Evolutionary conservation across 805 yeast species (phyloP).

Genomic region (Wickerhamiella azyma): DNA sequence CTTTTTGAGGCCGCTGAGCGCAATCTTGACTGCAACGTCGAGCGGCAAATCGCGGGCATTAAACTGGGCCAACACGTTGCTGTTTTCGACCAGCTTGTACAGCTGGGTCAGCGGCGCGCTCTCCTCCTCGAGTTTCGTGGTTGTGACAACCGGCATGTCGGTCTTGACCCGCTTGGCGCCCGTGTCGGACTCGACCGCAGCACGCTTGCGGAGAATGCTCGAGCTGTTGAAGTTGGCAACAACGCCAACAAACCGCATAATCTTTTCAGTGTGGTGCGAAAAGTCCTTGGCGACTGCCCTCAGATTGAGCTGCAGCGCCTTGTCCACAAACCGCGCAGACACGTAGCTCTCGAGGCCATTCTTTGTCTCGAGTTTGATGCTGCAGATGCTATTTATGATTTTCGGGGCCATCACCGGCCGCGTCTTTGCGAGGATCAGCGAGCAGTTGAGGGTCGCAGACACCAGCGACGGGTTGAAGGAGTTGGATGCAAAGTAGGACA

Average conservation of each 20-base stretch:
- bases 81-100: conserved; percentile 50
- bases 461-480: conserved; percentile 42
- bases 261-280: conserved; percentile 26
- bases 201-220: conserved; percentile 21
- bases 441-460: conserved; percentile 53
- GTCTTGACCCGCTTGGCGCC: conserved; percentile 18
- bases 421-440: conserved; percentile 47
- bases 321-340: conserved; percentile 15
- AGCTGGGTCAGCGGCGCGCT: conserved; percentile 39
- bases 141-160: conserved; percentile 13
- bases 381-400: conserved; percentile 44
- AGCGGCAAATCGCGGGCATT: conserved; percentile 59
- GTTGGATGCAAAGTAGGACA: conserved; percentile 43
- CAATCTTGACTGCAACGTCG: conserved; percentile 48
- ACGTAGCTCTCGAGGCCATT: conserved; percentile 25
- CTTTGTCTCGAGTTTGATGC: conserved; percentile 33
- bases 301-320: conserved; percentile 17
- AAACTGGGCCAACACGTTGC: conserved; percentile 48
- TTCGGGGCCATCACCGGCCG: conserved; percentile 45
- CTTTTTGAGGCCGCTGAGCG: conserved; percentile 47
- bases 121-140: conserved; percentile 15
- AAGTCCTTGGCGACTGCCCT: conserved; percentile 9
- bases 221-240: conserved; percentile 22
- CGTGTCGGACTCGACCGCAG: conserved; percentile 23
- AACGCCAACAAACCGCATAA: conserved; percentile 21